Evolutionary conservation across 495 filamentous ascomycete genomes (phyloP).

Genomic region (Aspergillus homomorphus): DNA sequence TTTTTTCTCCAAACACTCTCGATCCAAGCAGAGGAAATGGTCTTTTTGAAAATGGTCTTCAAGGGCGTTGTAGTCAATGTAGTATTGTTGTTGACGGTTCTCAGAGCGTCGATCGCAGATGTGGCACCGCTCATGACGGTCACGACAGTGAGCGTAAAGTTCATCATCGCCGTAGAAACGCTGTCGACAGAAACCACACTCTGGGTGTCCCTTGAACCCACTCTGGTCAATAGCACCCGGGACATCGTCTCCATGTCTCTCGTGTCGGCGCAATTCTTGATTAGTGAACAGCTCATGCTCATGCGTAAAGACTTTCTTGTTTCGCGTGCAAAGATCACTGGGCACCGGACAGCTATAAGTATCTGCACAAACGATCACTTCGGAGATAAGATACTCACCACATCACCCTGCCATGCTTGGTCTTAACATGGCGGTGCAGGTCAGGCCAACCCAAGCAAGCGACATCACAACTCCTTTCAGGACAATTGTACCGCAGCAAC

Average conservation of each 20-base stretch:
- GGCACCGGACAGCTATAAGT: not conserved
- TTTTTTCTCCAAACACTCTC: conserved; percentile 92
- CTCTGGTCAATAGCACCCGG: conserved; percentile 90
- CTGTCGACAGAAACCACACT: conserved; percentile 87
- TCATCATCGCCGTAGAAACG: conserved; percentile 97
- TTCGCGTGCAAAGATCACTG: conserved; percentile 82
- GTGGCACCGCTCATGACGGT: conserved; percentile 91
- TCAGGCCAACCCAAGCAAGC: conserved; percentile 93
- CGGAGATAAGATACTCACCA: conserved; percentile 54
- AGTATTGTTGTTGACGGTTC: conserved; percentile 79
- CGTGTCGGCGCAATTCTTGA: conserved; percentile 79
- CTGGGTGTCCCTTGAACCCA: conserved; percentile 92
- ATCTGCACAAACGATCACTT: not conserved
- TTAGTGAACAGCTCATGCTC: conserved; percentile 91
- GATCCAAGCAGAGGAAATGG: conserved; percentile 81
- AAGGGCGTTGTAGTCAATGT: conserved; percentile 76
- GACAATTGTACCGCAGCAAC: conserved; percentile 93
- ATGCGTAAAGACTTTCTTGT: conserved; percentile 98
- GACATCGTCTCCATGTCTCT: conserved; percentile 85
- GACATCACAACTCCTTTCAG: conserved; percentile 77
- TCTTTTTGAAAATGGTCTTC: conserved; percentile 82
- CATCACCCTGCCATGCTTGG: conserved; percentile 79
- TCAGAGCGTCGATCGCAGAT: conserved; percentile 78
- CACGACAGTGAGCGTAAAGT: conserved; percentile 85
- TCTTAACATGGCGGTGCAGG: conserved; percentile 84